phyloP scores from a whole-genome alignment of 768 basidiomycete species.

The Russula olivacea region DNA sequence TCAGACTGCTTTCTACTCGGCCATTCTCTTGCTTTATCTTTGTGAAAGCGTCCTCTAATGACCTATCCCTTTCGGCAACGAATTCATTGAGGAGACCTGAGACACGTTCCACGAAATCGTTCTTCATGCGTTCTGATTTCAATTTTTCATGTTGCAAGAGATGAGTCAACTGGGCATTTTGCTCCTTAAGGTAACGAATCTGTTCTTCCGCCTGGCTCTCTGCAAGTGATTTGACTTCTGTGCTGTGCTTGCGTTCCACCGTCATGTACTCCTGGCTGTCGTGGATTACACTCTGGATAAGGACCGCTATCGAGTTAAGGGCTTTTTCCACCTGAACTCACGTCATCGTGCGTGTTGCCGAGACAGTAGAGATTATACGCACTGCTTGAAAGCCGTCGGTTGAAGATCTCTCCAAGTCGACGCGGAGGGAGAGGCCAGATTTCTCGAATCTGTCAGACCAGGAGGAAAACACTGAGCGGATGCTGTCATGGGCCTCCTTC shows the following conservation, averaged over 20 bases:
- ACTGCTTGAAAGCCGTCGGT: conserved; percentile 44
- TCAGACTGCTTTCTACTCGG: conserved; percentile 47
- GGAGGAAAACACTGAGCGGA: conserved; percentile 46
- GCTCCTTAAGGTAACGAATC: conserved; percentile 56
- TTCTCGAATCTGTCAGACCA: conserved; percentile 52
- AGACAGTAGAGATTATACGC: conserved; percentile 22
- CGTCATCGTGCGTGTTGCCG: background rate
- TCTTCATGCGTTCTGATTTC: conserved; percentile 61
- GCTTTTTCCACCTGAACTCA: conserved; percentile 46
- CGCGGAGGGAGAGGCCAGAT: conserved; percentile 44
- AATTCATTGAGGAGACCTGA: conserved; percentile 68
- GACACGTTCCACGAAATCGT: conserved; percentile 69
- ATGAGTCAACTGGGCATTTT: conserved; percentile 59
- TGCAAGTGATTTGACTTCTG: conserved; percentile 44
- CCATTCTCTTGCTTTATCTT: conserved; percentile 50
- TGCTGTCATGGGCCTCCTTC: conserved; percentile 46
- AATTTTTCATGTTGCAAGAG: conserved; percentile 61
- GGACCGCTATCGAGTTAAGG: conserved; percentile 49
- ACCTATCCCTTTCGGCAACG: conserved; percentile 58
- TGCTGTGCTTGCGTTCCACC: conserved; percentile 46
- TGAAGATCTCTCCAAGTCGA: conserved; percentile 41
- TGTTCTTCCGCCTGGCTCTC: conserved; percentile 46
- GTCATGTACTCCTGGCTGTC: conserved; percentile 55
- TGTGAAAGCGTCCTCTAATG: conserved; percentile 52
- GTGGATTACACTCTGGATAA: conserved; percentile 54